Percentiles rank a stretch among this genome's conserved stretches.
phyloP scores from a whole-genome alignment of 2,329 filamentous ascomycete genomes.

The Clarireedia homoeocarpa region DNA sequence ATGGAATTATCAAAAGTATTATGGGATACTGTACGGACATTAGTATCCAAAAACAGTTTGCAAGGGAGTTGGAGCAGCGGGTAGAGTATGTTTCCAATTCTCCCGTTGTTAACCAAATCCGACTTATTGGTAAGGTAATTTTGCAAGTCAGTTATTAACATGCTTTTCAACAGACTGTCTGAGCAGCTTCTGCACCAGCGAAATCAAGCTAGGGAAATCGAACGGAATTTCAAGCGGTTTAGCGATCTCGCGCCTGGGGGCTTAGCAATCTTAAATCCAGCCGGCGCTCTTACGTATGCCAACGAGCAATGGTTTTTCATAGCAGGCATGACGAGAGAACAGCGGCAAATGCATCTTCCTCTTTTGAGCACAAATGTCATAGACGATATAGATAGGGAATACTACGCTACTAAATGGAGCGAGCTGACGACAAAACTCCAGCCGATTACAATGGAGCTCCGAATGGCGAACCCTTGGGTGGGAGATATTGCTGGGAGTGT shows the following conservation, averaged over 20 bases:
- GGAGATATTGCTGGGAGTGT: slow-evolving; percentile 52
- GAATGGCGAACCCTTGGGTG: slow-evolving; percentile 6
- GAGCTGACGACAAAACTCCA: slow-evolving; percentile 1
- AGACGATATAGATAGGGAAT: slow-evolving; percentile 37
- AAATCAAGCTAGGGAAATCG: slow-evolving; percentile 54
- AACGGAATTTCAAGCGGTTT: slow-evolving; percentile 73
- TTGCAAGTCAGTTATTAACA: not conserved
- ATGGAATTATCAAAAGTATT: slow-evolving; percentile 60
- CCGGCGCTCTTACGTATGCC: slow-evolving; percentile 35
- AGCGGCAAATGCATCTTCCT: not conserved
- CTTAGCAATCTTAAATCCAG: slow-evolving; percentile 11
- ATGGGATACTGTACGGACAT: slow-evolving; percentile 81
- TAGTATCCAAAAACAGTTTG: slow-evolving; percentile 73
- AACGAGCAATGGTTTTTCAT: slow-evolving; percentile 50
- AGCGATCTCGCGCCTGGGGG: slow-evolving; percentile 68
- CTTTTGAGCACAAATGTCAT: slow-evolving; percentile 55
- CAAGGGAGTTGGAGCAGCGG: slow-evolving; percentile 71
- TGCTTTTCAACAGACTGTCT: slow-evolving; percentile 49
- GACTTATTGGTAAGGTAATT: not conserved
- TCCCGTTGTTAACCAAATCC: not conserved
- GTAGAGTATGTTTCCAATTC: slow-evolving; percentile 32
- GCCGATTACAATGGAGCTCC: slow-evolving; percentile 5
- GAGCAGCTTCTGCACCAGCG: slow-evolving; percentile 60
- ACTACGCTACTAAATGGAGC: slow-evolving; percentile 5
- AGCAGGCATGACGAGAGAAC: not conserved